Evolutionary conservation across 169 alveolate species (phyloP).

Genomic region (Eimeria zaria): DNA sequence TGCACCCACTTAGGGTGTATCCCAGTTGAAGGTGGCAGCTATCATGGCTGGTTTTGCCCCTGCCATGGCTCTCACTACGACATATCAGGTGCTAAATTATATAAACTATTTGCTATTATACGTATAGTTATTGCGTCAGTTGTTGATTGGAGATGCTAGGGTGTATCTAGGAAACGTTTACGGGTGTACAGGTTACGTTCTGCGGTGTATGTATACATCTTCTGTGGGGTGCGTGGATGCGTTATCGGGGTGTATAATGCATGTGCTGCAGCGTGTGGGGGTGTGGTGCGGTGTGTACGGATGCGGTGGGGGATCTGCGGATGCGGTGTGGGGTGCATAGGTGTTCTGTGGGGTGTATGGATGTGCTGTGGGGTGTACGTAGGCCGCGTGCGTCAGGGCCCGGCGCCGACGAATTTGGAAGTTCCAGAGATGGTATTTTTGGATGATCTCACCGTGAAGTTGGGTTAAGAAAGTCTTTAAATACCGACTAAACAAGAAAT

Average conservation of each 20-base stretch:
- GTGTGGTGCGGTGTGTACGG: neutral
- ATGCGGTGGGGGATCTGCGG: no score
- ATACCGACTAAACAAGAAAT: neutral
- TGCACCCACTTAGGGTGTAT: slow-evolving; percentile 95
- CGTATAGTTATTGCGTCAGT: neutral
- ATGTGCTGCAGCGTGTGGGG: neutral
- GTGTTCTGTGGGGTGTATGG: neutral
- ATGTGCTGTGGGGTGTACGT: neutral
- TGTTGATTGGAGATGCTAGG: neutral
- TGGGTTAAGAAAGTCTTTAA: slow-evolving; percentile 86
- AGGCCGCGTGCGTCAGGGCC: slow-evolving; percentile 94
- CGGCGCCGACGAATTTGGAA: slow-evolving; percentile 94
- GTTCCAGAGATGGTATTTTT: slow-evolving; percentile 92
- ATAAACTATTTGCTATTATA: neutral
- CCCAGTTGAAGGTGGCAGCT: slow-evolving; percentile 93
- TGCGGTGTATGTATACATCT: neutral
- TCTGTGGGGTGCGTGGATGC: neutral
- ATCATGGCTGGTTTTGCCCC: slow-evolving; percentile 94
- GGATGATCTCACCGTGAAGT: slow-evolving; percentile 92
- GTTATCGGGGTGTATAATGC: neutral
- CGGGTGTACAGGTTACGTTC: neutral
- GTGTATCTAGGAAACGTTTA: neutral
- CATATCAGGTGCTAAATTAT: slow-evolving; percentile 87
- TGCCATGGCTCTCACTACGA: slow-evolving; percentile 96
- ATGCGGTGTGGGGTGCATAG: no score